A percentile compares a stretch with the other conserved stretches of the same genome.
phyloP scores from a whole-genome alignment of 2,329 filamentous ascomycete species.

The Fusarium mundagurra region DNA sequence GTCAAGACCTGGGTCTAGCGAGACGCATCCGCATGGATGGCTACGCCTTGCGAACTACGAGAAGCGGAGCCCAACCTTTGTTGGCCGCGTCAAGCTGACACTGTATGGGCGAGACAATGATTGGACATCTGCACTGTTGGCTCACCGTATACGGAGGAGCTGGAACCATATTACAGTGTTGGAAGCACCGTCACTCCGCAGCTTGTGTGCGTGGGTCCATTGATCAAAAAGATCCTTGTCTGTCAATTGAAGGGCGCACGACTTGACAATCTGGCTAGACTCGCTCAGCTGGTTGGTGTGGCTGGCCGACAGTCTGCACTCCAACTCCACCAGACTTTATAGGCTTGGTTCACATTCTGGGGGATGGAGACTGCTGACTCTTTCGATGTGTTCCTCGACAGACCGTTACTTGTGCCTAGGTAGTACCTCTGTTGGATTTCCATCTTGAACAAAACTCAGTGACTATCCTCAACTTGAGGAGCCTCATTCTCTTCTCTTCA shows the following conservation, averaged over 20 bases:
- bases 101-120: conserved; percentile 22
- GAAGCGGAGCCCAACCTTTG: conserved; percentile 39
- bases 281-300: conserved; percentile 31
- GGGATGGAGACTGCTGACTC: conserved; percentile 26
- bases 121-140: background rate
- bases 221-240: conserved; percentile 33
- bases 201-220: conserved; percentile 21
- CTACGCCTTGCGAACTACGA: conserved; percentile 44
- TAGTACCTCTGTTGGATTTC: background rate
- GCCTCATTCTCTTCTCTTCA: conserved; percentile 16
- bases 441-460: conserved; percentile 42
- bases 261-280: conserved; percentile 42
- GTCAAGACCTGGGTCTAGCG: background rate
- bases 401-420: conserved; percentile 12
- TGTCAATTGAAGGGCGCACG: conserved; percentile 46
- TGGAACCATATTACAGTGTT: conserved; percentile 29
- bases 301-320: conserved; percentile 31
- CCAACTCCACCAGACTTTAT: conserved; percentile 20
- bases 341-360: conserved; percentile 13
- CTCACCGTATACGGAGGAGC: background rate
- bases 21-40: conserved; percentile 19
- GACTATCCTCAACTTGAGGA: conserved; percentile 17
- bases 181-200: conserved; percentile 12
- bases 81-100: conserved; percentile 13
- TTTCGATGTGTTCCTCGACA: conserved; percentile 22